These are phyloP conservation scores for Cicer cuneatum DNA, from an alignment of 306 rosid species.

Conservation along the genomic window DNA sequence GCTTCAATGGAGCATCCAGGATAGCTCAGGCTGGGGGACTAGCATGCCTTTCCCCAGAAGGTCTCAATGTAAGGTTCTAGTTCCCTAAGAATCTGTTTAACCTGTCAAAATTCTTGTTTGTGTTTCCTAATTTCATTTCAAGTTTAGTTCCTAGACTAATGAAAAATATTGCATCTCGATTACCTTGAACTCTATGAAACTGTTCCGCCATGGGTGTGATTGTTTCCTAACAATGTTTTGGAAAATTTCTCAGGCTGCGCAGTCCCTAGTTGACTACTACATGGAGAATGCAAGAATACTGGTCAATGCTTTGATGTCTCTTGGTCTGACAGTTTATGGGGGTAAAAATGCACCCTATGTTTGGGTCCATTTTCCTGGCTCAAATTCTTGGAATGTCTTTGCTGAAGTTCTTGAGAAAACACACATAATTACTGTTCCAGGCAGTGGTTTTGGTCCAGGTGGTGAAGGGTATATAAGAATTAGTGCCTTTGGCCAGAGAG, in stretches of 20 bases:
- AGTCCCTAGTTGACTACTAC: constrained; percentile 53
- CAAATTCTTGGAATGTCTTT: constrained; percentile 71
- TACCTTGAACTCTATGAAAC: constrained; percentile 11
- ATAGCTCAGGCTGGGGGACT: constrained; percentile 90
- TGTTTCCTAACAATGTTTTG: constrained; percentile 22
- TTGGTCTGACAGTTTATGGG: constrained; percentile 67
- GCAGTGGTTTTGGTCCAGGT: constrained; percentile 72
- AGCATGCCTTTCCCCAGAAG: constrained; percentile 79
- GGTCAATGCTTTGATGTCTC: constrained; percentile 58
- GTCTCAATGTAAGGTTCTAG: constrained; percentile 56
- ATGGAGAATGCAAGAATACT: constrained; percentile 75
- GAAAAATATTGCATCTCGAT: constrained; percentile 24
- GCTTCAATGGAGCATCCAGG: constrained; percentile 90
- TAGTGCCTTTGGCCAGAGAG: constrained; percentile 63
- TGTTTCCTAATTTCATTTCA: constrained; percentile 12
- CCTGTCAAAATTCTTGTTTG: constrained; percentile 11
- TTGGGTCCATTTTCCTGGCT: constrained; percentile 80
- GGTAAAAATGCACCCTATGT: constrained; percentile 73
- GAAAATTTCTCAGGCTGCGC: constrained; percentile 58
- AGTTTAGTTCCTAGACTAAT: constrained; percentile 6
- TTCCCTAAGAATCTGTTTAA: constrained; percentile 18
- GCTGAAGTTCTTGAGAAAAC: constrained; percentile 69
- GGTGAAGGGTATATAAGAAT: constrained; percentile 67
- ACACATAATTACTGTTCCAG: constrained; percentile 68
- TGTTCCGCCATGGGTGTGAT: not conserved